Percentiles rank a stretch among this genome's conserved stretches.
These are phyloP conservation scores for Diaporthe velutina DNA, from an alignment of 2,329 filamentous ascomycete genomes.

Conservation along the genomic window DNA sequence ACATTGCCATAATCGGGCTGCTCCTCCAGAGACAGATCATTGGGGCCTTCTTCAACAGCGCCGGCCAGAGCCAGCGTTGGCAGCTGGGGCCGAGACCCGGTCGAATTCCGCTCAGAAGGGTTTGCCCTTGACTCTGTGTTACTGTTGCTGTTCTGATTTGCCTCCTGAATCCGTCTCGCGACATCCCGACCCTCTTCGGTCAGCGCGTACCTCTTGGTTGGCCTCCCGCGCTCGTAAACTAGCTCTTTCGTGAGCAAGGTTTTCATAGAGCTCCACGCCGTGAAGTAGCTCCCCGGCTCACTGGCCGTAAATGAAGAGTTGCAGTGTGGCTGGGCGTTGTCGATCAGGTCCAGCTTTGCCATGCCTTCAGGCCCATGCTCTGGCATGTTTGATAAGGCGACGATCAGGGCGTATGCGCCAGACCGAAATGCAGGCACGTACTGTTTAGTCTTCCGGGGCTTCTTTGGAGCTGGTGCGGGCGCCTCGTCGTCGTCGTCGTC, in stretches of 20 bases:
- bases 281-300: conserved; percentile 79
- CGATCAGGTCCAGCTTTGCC: conserved; percentile 77
- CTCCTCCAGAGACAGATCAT: conserved; percentile 38
- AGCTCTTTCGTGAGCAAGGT: conserved; percentile 80
- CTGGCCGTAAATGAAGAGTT: conserved; percentile 78
- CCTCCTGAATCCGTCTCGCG: conserved; percentile 72
- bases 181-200: conserved; percentile 86
- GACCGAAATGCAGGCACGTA: conserved; percentile 82
- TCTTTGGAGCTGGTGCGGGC: conserved; percentile 65
- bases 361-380: conserved; percentile 69
- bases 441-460: conserved; percentile 68
- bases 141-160: conserved; percentile 33
- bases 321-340: conserved; percentile 77
- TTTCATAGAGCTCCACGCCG: conserved; percentile 87
- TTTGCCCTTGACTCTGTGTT: background rate
- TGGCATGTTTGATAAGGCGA: conserved; percentile 73
- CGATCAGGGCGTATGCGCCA: conserved; percentile 78
- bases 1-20: conserved; percentile 52
- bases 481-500: conserved; percentile 52
- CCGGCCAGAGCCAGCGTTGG: background rate
- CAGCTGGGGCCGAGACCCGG: background rate
- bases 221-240: conserved; percentile 78
- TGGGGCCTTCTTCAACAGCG: conserved; percentile 34
- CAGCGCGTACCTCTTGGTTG: conserved; percentile 75
- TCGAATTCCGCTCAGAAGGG: background rate